Percentiles rank a stretch among this genome's conserved stretches.
Evolutionary conservation across 1,284 basidiomycete genomes (phyloP).

Genomic region (Heterobasidion irregulare): DNA sequence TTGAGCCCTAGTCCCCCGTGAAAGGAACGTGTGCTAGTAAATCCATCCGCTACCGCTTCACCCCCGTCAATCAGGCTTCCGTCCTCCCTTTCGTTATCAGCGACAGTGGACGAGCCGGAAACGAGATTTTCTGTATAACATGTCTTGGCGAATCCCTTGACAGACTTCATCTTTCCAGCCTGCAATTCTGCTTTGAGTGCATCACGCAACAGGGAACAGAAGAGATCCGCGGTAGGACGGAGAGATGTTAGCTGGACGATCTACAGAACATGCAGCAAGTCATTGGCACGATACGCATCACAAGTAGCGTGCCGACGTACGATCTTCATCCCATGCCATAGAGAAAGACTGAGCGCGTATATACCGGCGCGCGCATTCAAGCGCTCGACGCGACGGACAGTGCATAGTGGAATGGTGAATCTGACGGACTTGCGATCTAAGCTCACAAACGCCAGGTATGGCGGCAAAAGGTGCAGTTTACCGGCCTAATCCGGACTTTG

Average conservation of each 20-base stretch:
- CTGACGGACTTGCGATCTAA: slow-evolving; percentile 89
- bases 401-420: slow-evolving; percentile 89
- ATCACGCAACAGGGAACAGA: slow-evolving; percentile 86
- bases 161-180: slow-evolving; percentile 86
- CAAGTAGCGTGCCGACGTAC: slow-evolving; percentile 49
- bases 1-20: slow-evolving; percentile 81
- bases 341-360: slow-evolving; percentile 89
- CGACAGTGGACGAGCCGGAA: slow-evolving; percentile 40
- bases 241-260: slow-evolving; percentile 94
- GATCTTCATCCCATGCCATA: slow-evolving; percentile 95
- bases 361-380: slow-evolving; percentile 88
- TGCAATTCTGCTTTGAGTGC: slow-evolving; percentile 85
- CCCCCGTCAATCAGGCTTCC: slow-evolving; percentile 45
- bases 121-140: slow-evolving; percentile 94
- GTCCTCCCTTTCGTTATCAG: slow-evolving; percentile 59
- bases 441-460: slow-evolving; percentile 88
- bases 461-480: slow-evolving; percentile 82
- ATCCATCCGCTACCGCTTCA: slow-evolving; percentile 39
- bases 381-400: slow-evolving; percentile 92
- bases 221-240: slow-evolving; percentile 91
- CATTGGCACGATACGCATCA: background rate
- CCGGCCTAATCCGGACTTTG: slow-evolving; percentile 60
- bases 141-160: slow-evolving; percentile 87
- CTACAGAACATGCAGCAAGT: slow-evolving; percentile 29
- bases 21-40: slow-evolving; percentile 51